A percentile compares a stretch with the other conserved stretches of the same genome.
phyloP scores from a whole-genome alignment of 441 rosid species.

The Jatropha podagrica region DNA sequence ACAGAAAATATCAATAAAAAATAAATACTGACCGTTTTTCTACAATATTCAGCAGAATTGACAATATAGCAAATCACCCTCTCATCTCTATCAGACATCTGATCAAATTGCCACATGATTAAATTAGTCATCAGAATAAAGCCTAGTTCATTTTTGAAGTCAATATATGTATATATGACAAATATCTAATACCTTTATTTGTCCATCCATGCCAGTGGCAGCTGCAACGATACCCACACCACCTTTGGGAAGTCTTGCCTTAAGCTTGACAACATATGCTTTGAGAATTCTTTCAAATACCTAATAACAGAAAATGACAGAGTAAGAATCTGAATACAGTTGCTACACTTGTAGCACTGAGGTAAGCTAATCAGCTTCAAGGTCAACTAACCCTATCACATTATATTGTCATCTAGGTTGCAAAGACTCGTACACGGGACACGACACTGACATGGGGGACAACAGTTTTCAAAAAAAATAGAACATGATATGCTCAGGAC shows the following conservation, averaged over 20 bases:
- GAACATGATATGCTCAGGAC: too few relatives aligned
- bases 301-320: constrained; percentile 38
- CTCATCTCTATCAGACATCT: constrained; percentile 98
- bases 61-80: constrained; percentile 94
- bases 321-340: neutral
- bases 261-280: constrained; percentile 91
- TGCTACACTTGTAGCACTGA: neutral
- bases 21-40: constrained; percentile 64
- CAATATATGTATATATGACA: neutral
- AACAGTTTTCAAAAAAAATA: too few relatives aligned
- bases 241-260: constrained; percentile 87
- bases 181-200: constrained; percentile 66
- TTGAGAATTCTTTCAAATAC: constrained; percentile 96
- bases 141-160: neutral
- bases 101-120: constrained; percentile 32
- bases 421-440: too few relatives aligned
- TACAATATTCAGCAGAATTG: constrained; percentile 97
- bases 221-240: constrained; percentile 98
- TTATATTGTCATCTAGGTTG: neutral
- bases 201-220: constrained; percentile 98
- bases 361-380: constrained; percentile 14
- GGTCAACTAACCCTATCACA: neutral
- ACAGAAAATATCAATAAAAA: constrained; percentile 10
- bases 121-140: constrained; percentile 19
- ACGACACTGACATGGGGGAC: too few relatives aligned